phyloP scores from a whole-genome alignment of 1,284 basidiomycete genomes.

The Puccinia horiana region DNA sequence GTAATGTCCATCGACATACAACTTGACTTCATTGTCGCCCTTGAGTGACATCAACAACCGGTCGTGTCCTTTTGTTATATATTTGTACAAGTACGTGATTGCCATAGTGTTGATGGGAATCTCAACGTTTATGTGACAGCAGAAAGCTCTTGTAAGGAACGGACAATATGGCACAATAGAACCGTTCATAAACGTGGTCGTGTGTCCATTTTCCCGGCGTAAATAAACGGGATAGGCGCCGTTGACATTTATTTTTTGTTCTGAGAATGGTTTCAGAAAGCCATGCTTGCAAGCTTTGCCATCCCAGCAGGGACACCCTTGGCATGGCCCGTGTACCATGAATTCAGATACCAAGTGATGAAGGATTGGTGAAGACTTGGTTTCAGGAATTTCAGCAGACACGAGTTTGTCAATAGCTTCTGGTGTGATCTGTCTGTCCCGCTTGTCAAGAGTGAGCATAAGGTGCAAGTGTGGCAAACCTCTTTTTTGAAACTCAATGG shows the following conservation, averaged over 20 bases:
- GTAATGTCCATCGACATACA: conserved; percentile 7
- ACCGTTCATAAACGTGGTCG: not conserved
- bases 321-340: conserved; percentile 64
- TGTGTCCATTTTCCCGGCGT: not conserved
- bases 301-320: conserved; percentile 57
- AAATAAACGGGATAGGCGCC: conserved; percentile 57
- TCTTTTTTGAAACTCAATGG: conserved; percentile 65
- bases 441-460: not conserved
- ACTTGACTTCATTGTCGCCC: not conserved
- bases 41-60: not conserved
- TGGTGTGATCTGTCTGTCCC: conserved; percentile 51
- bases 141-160: not conserved
- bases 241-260: conserved; percentile 58
- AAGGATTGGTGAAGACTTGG: conserved; percentile 59
- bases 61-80: too few relatives aligned
- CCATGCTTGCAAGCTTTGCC: conserved; percentile 61
- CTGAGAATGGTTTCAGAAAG: conserved; percentile 61
- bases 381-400: conserved; percentile 62
- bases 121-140: conserved; percentile 43
- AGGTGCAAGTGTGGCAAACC: conserved; percentile 64
- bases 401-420: conserved; percentile 61
- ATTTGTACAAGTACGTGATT: conserved; percentile 34
- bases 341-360: conserved; percentile 57
- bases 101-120: not conserved
- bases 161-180: conserved; percentile 15